Base-by-base conservation (phyloP, 129 eudicot genomes). In the Saussurea involucrata region DNA sequence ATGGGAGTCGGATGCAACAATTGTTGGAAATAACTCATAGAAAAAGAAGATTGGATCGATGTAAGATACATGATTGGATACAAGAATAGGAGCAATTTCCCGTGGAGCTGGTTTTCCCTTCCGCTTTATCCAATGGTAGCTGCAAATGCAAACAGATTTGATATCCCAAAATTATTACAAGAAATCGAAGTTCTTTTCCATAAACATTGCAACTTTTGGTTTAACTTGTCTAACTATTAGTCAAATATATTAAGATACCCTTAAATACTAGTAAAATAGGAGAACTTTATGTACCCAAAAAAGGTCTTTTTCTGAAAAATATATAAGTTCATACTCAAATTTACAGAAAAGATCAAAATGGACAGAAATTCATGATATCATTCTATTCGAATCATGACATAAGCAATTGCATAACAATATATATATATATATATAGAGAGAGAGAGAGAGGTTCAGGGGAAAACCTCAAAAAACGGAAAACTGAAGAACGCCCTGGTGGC, bases 1-100 rank as follows among this genome's bases (percentile, higher is more conserved):
- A 84, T 95, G 99, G 83, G 99, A 92, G 74, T 95, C 99, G 8
- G 97, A 88, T 31, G 99, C 87, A 77, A 95, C 99, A 53, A 92
- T 95, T 53, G 96, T 91, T 2, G 99, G 99, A 83, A 74, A 95
- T 61, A 95, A 82, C 77, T 95, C 97, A 63, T 85, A 95, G 87
- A 95, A 95, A 77, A 77, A 95, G 91, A 95, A 95, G 36, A 95
- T 95, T 24, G 99, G 99, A 21, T 95, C 99, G 17, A 92, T 85
- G 73, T 89, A 95, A 66, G 99, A 95, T 83, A 95, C 96, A 82
- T 95, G 99, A 82, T 95, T 95, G 73, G 99, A 95, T 76, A 95
- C 99, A 83, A 95, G 78, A 6, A 95, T 83, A 34, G 99, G 99
- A 83, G 99, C 97, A 32, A 63, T 85, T 80, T 91, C 97, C 78